A percentile compares a stretch with the other conserved stretches of the same genome.
phyloP scores from a whole-genome alignment of 2,329 filamentous ascomycete species.

The Talaromyces sp. region DNA sequence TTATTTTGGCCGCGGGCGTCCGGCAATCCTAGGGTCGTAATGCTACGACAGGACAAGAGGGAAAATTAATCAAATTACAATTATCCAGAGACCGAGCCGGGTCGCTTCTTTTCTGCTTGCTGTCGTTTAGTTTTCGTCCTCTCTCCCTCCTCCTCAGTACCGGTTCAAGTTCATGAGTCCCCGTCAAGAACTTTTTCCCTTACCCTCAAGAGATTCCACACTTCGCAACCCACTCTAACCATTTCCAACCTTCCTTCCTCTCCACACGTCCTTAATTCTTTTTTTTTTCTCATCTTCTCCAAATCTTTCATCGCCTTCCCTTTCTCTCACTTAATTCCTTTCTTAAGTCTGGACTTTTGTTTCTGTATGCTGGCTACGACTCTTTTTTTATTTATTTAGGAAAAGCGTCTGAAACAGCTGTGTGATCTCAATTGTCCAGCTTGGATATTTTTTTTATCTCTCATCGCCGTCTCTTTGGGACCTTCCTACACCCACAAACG shows the following conservation, averaged over 20 bases:
- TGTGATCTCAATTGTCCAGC: slow-evolving; percentile 12
- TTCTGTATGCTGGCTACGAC: slow-evolving; percentile 2
- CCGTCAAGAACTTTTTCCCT: slow-evolving; percentile 23
- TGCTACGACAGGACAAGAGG: not conserved
- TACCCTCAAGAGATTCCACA: slow-evolving; percentile 21
- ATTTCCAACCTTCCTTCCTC: slow-evolving; percentile 7
- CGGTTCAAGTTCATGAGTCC: not conserved
- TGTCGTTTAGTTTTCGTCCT: not conserved
- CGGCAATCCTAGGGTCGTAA: slow-evolving; percentile 23
- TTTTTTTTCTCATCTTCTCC: slow-evolving; percentile 1
- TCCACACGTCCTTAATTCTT: slow-evolving; percentile 6
- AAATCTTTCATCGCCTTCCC: slow-evolving; percentile 17
- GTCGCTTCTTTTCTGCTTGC: not conserved
- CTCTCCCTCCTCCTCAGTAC: not conserved
- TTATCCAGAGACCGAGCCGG: slow-evolving; percentile 12
- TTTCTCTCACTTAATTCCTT: slow-evolving; percentile 23
- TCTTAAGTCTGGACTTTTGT: slow-evolving; percentile 20
- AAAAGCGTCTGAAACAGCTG: slow-evolving; percentile 8
- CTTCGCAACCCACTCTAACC: slow-evolving; percentile 14
- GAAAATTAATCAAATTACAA: slow-evolving; percentile 13
- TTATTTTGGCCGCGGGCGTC: slow-evolving; percentile 24
- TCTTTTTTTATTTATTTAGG: not conserved
- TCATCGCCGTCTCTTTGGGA: slow-evolving; percentile 8
- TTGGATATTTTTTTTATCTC: slow-evolving; percentile 8
- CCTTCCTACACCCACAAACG: slow-evolving; percentile 3